Percentiles rank a stretch among this genome's conserved stretches.
Evolutionary conservation across 1,139 yeast genomes (phyloP).

Genomic region (Yamadazyma atmosphaerica): DNA sequence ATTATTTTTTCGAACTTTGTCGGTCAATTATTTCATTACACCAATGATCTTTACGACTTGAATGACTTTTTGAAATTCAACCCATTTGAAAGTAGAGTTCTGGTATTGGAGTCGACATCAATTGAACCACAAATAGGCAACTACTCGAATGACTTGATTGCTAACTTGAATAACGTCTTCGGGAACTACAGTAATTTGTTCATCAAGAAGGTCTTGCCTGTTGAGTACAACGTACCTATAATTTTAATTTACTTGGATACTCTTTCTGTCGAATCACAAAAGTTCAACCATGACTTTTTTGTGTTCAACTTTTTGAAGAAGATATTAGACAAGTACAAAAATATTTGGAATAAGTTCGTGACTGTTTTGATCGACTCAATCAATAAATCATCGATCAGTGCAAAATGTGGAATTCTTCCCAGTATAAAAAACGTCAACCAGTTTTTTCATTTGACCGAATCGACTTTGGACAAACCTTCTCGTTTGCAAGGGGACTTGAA

Average conservation of each 20-base stretch:
- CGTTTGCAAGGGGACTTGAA: slow-evolving; percentile 20
- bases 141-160: slow-evolving; percentile 54
- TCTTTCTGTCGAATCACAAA: slow-evolving; percentile 39
- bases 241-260: slow-evolving; percentile 42
- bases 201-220: slow-evolving; percentile 38
- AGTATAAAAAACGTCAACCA: slow-evolving; percentile 35
- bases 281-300: slow-evolving; percentile 69
- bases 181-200: slow-evolving; percentile 43
- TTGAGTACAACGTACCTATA: slow-evolving; percentile 37
- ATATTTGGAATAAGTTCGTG: slow-evolving; percentile 61
- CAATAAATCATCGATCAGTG: slow-evolving; percentile 47
- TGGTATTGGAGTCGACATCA: slow-evolving; percentile 24
- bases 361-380: slow-evolving; percentile 54
- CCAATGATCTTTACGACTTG: slow-evolving; percentile 50
- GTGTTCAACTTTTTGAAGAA: slow-evolving; percentile 50
- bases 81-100: slow-evolving; percentile 39
- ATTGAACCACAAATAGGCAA: slow-evolving; percentile 25
- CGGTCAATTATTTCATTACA: slow-evolving; percentile 65
- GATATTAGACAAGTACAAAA: slow-evolving; percentile 50
- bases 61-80: slow-evolving; percentile 44
- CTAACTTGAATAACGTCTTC: slow-evolving; percentile 55
- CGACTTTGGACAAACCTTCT: slow-evolving; percentile 27
- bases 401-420: slow-evolving; percentile 43
- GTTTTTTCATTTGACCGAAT: slow-evolving; percentile 35
- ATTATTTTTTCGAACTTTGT: slow-evolving; percentile 63